Conservation (phyloP, 2,329 filamentous ascomycete genomes). For the Calonectria pauciramosa region DNA sequence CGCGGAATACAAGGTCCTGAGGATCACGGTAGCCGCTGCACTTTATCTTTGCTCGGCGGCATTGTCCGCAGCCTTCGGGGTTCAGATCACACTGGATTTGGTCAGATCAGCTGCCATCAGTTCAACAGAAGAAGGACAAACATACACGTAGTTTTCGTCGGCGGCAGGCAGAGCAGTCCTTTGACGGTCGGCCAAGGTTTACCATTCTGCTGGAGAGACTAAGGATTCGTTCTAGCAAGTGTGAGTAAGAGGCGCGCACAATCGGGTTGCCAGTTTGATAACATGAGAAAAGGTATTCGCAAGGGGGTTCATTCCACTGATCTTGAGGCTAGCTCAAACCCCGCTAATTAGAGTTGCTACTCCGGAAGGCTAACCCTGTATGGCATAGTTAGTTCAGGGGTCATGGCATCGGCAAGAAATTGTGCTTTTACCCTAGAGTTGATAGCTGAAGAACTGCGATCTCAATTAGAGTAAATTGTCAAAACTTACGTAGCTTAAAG, state of each 20-base stretch:
- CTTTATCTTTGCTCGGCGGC: conserved; percentile 36
- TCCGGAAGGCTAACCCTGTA: conserved; percentile 3
- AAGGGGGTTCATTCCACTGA: neutral
- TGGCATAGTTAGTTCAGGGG: neutral
- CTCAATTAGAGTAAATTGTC: neutral
- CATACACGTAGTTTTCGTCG: conserved; percentile 11
- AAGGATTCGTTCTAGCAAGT: neutral
- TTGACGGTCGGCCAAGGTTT: neutral
- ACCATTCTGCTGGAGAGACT: neutral
- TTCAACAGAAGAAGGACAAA: neutral
- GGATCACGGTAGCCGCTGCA: conserved; percentile 45
- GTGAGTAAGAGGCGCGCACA: neutral
- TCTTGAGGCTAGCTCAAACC: too few species aligned
- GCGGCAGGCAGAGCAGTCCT: neutral
- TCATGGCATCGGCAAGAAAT: neutral
- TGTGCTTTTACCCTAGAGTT: neutral
- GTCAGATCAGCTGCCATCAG: neutral
- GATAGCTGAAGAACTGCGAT: neutral
- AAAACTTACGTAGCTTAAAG: neutral
- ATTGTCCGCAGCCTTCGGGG: conserved; percentile 41
- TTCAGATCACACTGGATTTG: neutral
- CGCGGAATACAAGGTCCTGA: conserved; percentile 40
- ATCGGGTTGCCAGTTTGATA: neutral
- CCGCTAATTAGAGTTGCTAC: neutral
- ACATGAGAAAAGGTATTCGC: neutral